phyloP scores from a whole-genome alignment of 148 eudicot species.

The Vaccinium vitisidaea region DNA sequence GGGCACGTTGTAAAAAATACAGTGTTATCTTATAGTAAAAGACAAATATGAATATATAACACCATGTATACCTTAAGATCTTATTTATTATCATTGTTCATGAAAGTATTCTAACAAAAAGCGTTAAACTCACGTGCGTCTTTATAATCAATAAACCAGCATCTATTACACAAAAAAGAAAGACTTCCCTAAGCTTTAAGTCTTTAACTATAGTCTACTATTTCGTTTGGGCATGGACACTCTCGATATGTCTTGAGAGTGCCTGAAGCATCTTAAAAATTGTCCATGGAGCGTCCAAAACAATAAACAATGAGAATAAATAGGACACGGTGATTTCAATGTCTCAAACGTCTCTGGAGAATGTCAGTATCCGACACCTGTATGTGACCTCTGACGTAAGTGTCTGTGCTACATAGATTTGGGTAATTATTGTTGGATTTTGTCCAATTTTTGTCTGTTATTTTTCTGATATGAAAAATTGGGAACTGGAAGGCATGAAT shows the following conservation, averaged over 20 bases:
- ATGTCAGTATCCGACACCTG: background rate
- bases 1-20: background rate
- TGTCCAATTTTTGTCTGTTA: background rate
- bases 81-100: no score
- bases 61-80: background rate
- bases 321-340: background rate
- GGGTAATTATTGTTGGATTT: background rate
- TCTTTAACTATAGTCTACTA: background rate
- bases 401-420: background rate
- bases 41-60: background rate
- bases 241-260: background rate
- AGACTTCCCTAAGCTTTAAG: background rate
- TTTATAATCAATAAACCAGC: background rate
- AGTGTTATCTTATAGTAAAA: background rate
- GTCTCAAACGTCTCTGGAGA: background rate
- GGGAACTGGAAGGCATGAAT: background rate
- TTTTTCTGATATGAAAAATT: background rate
- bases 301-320: background rate
- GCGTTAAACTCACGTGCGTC: background rate
- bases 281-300: background rate
- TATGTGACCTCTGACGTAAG: background rate
- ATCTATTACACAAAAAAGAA: background rate
- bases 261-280: background rate
- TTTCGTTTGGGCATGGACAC: background rate
- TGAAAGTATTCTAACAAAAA: no score